Evolutionary conservation across 257 asterid genomes (phyloP), one percentile per base, ranked within the genome.

Genomic region (Parsonsia alboflavescens): DNA sequence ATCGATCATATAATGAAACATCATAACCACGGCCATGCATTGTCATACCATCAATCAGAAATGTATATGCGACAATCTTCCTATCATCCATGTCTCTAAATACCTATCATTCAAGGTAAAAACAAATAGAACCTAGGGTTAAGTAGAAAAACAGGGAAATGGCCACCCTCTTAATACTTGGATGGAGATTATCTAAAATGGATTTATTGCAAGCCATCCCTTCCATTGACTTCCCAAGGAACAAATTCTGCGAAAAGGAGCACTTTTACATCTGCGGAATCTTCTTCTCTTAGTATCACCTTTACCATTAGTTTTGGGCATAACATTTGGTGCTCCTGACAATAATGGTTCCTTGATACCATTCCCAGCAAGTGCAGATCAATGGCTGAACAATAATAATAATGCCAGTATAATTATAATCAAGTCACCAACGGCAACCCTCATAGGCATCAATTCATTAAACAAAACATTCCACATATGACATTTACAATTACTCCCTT

Each of bases 231-330:
- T 81, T 89, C 93, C 41, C 84, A 80, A 0, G 86, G 89, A 72
- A 80, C 59, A 72, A 61, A 85, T 74, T 86, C 93, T 1, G 80
- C 76, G n/a, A 74, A 82, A 4, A 44, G 97, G 98, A 63, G 92
- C 91, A 76, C 97, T 94, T 84, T 81, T 89, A 77, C 97, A 82
- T 44, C 96, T 85, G 50, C 97, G 97, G 13, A 68, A 82, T 78
- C 91, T 83, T 82, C 76, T 86, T 69, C 83, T 84, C 67, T 71
- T 85, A 6, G 85, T 71, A 70, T 61, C 83, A 57, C 59, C 59
- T 12, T 22, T 46, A 12, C 12, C 7, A 28, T 46, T 24, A 44
- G 36, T 4, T 12, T 46, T 69, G 17, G 42, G 73, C 41, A 24
- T 17, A 24, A 68, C 73, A 48, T 24, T 9, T 11, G 39, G n/a